These are phyloP conservation scores for Urtica urens DNA, from an alignment of 306 rosid species.

Conservation along the genomic window DNA sequence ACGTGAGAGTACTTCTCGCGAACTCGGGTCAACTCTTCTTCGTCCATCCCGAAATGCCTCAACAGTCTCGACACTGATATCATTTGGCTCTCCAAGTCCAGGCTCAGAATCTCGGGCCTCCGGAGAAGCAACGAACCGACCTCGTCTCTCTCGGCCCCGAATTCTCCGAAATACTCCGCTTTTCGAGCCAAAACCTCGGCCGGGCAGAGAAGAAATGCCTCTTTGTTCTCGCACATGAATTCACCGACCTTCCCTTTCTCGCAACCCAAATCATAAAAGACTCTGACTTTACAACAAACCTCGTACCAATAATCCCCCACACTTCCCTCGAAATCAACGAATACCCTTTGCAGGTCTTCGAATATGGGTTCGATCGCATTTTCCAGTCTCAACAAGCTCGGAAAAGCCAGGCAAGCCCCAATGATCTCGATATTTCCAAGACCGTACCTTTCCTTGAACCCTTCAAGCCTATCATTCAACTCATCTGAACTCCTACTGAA, in stretches of 20 bases:
- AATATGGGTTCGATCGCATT: slow-evolving; percentile 22
- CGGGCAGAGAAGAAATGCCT: slow-evolving; percentile 30
- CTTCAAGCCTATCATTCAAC: slow-evolving; percentile 34
- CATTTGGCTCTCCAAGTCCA: slow-evolving; percentile 32
- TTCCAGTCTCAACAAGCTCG: slow-evolving; percentile 31
- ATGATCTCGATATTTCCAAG: slow-evolving; percentile 38
- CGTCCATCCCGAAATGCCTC: slow-evolving; percentile 42
- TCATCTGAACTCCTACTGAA: slow-evolving; percentile 24
- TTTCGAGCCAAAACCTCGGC: slow-evolving; percentile 35
- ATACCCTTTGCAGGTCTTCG: slow-evolving; percentile 32
- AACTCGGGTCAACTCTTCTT: slow-evolving; percentile 21
- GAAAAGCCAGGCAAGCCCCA: slow-evolving; percentile 64
- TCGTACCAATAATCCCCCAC: slow-evolving; percentile 45
- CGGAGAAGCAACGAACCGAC: slow-evolving; percentile 40
- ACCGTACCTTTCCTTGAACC: slow-evolving; percentile 34
- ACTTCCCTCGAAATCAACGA: slow-evolving; percentile 49
- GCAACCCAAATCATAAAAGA: slow-evolving; percentile 52
- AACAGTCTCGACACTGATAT: slow-evolving; percentile 45
- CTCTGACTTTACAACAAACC: slow-evolving; percentile 44
- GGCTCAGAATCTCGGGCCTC: slow-evolving; percentile 34
- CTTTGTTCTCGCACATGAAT: slow-evolving; percentile 32
- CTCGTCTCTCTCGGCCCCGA: slow-evolving; percentile 38
- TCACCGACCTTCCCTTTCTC: slow-evolving; percentile 31
- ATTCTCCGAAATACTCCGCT: slow-evolving; percentile 38
- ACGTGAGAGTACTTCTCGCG: slow-evolving; percentile 30